Evolutionary conservation across 352 stramenopile genomes (phyloP), one percentile per base, ranked within the genome.

Genomic region (Phytopythium kandeliae): DNA sequence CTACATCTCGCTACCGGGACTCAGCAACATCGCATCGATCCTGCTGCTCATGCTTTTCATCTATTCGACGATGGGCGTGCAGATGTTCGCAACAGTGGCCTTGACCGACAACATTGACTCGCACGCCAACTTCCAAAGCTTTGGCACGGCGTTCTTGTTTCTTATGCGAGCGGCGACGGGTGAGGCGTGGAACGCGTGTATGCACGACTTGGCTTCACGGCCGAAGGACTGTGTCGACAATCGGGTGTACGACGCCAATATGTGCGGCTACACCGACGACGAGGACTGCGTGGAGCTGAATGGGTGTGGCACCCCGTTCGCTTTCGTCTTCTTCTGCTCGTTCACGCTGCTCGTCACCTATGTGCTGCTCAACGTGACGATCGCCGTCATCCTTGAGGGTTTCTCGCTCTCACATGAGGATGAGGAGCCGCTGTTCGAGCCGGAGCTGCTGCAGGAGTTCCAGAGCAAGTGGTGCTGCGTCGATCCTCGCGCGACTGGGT

Each of bases 261-360:
- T 92, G 70, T 96, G 86, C 38, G 82, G 78, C 0, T 93, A 91
- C 45, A 78, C 74, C 43, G 50, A 86, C 60, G 69, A 68, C 7
- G 74, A 89, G 17, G 75, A 60, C 28, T 94, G 83, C 44, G 59
- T 63, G 7, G 75, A 81, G 2, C 47, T 95, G 11, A 85, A 89
- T 56, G 89, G 86, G 5, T 97, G 91, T 52, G 80, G 82, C 13
- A 89, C 67, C 46, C 55, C 65, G 17, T 50, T 80, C 30, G 67
- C 84, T 9, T 92, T 71, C 52, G 49, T 60, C 0, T 95, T 92
- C 60, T 89, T 89, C 54, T 87, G 76, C 55, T 55, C 70, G 5
- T 98, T 98, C 56, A 96, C 86, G 15, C 54, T 98, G 49, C 71
- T 97, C n/a, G 75, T 98, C 31, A 96, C 80, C 13, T 98, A 94